Conservation (phyloP, 306 rosid genomes). For the Sicyos baderoa region DNA sequence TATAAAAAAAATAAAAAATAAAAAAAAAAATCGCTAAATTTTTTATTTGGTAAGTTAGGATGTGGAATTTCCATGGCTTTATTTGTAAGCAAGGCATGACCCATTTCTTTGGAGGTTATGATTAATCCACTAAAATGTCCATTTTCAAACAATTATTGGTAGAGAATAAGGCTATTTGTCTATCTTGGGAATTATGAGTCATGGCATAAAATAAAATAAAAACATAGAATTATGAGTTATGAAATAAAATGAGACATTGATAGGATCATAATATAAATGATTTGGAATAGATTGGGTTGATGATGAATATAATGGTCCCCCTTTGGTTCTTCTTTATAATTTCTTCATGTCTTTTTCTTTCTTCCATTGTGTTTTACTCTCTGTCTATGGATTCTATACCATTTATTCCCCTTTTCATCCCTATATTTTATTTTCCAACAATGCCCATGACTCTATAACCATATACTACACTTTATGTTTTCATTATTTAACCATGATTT, state of each 20-base stretch:
- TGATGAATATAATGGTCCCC: constrained; percentile 14
- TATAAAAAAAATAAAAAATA: too few relatives aligned
- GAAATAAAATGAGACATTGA: not conserved
- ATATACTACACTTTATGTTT: not conserved
- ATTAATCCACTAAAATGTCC: not conserved
- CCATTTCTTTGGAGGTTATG: not conserved
- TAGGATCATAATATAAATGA: constrained; percentile 10
- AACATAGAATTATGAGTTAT: not conserved
- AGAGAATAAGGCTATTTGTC: not conserved
- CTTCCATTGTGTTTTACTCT: not conserved
- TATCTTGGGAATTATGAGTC: not conserved
- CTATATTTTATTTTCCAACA: not conserved
- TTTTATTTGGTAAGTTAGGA: not conserved
- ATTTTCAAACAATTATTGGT: constrained; percentile 9
- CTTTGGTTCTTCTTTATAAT: not conserved
- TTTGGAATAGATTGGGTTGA: constrained; percentile 12
- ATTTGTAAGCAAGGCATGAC: constrained; percentile 8
- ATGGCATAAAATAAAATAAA: not conserved
- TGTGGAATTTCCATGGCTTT: not conserved
- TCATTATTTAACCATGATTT: not conserved
- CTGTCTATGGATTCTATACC: too few relatives aligned
- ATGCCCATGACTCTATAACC: not conserved
- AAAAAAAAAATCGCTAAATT: not conserved
- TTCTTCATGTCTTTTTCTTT: not conserved
- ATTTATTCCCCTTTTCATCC: constrained; percentile 7